A percentile compares a stretch with the other conserved stretches of the same genome.
Conservation (phyloP, 805 yeast species). For the Saccharomycopsis oosterbeekiorum region DNA sequence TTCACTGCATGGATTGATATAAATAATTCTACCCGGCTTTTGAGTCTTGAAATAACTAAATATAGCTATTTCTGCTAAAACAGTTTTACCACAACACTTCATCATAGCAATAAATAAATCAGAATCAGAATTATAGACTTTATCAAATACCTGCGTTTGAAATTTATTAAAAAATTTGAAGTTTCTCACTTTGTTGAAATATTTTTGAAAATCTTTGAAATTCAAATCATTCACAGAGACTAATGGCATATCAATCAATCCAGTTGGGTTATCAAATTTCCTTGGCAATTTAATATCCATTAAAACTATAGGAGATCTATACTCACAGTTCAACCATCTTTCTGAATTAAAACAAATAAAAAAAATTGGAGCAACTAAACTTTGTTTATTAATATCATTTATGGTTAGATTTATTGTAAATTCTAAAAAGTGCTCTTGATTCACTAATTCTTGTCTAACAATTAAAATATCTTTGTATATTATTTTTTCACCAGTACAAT, state of each 20-base stretch:
- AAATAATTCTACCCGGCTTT: conserved; percentile 60
- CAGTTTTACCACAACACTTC: conserved; percentile 69
- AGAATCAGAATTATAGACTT: conserved; percentile 47
- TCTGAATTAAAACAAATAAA: conserved; percentile 69
- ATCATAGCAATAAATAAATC: conserved; percentile 60
- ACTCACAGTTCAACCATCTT: conserved; percentile 73
- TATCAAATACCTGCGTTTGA: conserved; percentile 62
- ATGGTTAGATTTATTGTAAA: conserved; percentile 52
- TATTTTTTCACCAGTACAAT: conserved; percentile 69
- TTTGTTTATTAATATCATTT: conserved; percentile 25
- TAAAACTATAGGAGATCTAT: conserved; percentile 50
- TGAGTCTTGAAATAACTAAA: conserved; percentile 57
- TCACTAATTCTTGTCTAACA: conserved; percentile 40
- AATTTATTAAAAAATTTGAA: conserved; percentile 50
- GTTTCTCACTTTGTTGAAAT: conserved; percentile 26
- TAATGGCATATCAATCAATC: conserved; percentile 40
- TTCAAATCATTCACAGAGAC: conserved; percentile 41
- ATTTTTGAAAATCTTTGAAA: conserved; percentile 35
- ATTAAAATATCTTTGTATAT: conserved; percentile 48
- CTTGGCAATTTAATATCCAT: conserved; percentile 46
- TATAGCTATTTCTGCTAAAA: conserved; percentile 62
- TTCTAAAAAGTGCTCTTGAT: conserved; percentile 47
- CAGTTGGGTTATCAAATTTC: conserved; percentile 53
- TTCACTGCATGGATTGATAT: conserved; percentile 55
- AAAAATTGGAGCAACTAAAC: conserved; percentile 53